These are phyloP conservation scores for Nannizziopsis barbatae DNA, from an alignment of 2,329 filamentous ascomycete genomes.

Conservation along the genomic window DNA sequence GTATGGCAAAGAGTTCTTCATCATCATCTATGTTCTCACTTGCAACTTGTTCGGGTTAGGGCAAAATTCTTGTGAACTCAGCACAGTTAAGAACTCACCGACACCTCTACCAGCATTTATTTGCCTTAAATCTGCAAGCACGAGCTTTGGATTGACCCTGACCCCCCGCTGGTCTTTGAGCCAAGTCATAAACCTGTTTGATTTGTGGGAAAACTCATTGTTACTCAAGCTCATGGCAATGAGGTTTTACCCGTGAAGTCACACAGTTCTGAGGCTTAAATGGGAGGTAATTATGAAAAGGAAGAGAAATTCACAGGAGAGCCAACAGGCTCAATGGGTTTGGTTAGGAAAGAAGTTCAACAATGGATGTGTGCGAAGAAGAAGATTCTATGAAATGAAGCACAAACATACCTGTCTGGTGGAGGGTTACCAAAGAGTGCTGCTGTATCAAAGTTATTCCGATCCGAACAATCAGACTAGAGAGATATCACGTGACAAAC, in stretches of 20 bases:
- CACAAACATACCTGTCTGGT: too few relatives aligned
- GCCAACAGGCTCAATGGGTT: too few relatives aligned
- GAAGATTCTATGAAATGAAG: too few relatives aligned
- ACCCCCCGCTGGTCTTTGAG: constrained; percentile 42
- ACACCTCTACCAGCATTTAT: constrained; percentile 51
- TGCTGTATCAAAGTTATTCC: background rate
- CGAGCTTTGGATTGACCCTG: constrained; percentile 47
- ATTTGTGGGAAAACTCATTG: constrained; percentile 36
- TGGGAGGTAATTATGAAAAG: too few relatives aligned
- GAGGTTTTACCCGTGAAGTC: too few relatives aligned
- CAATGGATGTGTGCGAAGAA: too few relatives aligned
- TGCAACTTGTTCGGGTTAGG: constrained; percentile 48
- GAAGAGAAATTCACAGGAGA: too few relatives aligned
- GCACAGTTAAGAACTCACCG: constrained; percentile 38
- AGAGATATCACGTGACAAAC: constrained; percentile 9
- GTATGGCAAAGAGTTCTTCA: constrained; percentile 70
- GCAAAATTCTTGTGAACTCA: constrained; percentile 13
- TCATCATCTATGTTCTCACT: constrained; percentile 57
- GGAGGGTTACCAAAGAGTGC: background rate
- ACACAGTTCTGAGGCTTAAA: too few relatives aligned
- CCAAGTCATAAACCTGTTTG: constrained; percentile 47
- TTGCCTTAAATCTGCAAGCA: constrained; percentile 46
- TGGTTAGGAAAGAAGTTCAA: too few relatives aligned
- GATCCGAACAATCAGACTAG: constrained; percentile 10
- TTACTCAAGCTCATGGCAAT: background rate